Conservation (phyloP, 176 grass and related monocot species). For the Raddia distichophylla region DNA sequence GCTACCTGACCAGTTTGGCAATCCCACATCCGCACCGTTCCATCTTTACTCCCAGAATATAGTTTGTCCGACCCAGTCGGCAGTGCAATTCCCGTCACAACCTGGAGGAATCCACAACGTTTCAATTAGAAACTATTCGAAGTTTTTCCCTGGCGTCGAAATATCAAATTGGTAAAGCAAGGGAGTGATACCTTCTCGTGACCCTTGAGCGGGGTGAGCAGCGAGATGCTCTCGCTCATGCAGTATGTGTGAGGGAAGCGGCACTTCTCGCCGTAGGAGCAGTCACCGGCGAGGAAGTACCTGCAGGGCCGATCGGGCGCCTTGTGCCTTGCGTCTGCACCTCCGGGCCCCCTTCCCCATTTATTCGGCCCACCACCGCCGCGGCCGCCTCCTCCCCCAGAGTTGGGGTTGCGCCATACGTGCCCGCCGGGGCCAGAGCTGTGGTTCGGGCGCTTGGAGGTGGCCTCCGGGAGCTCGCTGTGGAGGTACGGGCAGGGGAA, state of each 20-base stretch:
- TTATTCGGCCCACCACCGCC: conserved; percentile 43
- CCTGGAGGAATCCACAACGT: conserved; percentile 45
- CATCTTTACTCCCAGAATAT: conserved; percentile 91
- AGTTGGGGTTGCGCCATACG: conserved; percentile 75
- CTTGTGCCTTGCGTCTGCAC: conserved; percentile 38
- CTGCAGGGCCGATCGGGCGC: conserved; percentile 60
- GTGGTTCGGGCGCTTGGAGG: conserved; percentile 59
- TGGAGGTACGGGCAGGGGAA: conserved; percentile 92
- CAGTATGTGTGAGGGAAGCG: conserved; percentile 70
- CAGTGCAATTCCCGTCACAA: conserved; percentile 70
- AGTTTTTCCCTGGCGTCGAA: neutral
- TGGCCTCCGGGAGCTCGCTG: conserved; percentile 65
- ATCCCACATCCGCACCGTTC: conserved; percentile 85
- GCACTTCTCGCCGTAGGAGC: conserved; percentile 72
- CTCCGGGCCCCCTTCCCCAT: conserved; percentile 74
- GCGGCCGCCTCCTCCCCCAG: conserved; percentile 32
- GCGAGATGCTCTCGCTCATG: conserved; percentile 65
- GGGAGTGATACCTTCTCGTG: conserved; percentile 65
- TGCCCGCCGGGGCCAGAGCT: conserved; percentile 25
- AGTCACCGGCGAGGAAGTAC: conserved; percentile 67
- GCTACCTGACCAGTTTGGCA: conserved; percentile 94
- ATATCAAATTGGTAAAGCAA: conserved; percentile 9
- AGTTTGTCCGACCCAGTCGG: conserved; percentile 89
- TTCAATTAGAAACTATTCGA: conserved; percentile 3
- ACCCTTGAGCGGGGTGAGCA: conserved; percentile 77